Evolutionary conservation across 441 rosid genomes (phyloP).

Genomic region (Cnidoscolus chayamansa): DNA sequence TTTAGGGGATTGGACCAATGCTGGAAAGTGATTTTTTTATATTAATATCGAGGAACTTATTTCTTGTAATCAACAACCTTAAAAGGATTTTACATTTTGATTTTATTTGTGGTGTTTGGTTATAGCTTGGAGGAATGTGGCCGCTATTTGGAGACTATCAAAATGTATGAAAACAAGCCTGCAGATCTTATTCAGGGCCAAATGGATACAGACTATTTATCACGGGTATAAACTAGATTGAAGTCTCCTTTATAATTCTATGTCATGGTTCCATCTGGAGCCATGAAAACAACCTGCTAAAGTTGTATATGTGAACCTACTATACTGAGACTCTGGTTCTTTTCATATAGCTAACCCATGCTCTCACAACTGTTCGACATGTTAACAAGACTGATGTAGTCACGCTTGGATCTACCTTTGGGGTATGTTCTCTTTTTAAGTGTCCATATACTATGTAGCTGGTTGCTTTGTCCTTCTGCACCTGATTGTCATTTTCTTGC

Average conservation of each 20-base stretch:
- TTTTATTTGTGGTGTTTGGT: slow-evolving; percentile 22
- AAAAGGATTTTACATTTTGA: slow-evolving; percentile 17
- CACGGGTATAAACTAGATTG: slow-evolving; percentile 48
- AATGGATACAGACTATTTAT: slow-evolving; percentile 85
- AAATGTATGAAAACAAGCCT: slow-evolving; percentile 90
- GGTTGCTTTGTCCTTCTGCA: not conserved
- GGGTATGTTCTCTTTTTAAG: slow-evolving; percentile 47
- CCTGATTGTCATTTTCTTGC: slow-evolving; percentile 25
- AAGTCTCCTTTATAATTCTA: not conserved
- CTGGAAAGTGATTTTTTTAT: slow-evolving; percentile 11
- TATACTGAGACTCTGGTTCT: slow-evolving; percentile 21
- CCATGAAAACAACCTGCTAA: not conserved
- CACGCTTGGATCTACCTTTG: slow-evolving; percentile 92
- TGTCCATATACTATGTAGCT: not conserved
- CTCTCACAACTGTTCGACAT: slow-evolving; percentile 74
- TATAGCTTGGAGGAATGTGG: slow-evolving; percentile 92
- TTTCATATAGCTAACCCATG: slow-evolving; percentile 62
- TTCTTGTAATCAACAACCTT: not conserved
- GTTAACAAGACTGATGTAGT: slow-evolving; percentile 95
- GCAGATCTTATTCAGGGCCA: slow-evolving; percentile 96
- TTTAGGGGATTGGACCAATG: slow-evolving; percentile 3
- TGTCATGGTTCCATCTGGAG: not conserved
- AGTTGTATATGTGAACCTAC: slow-evolving; percentile 5
- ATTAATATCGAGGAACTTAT: not conserved
- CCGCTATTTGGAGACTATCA: slow-evolving; percentile 93